phyloP scores from a whole-genome alignment of 192 early-diverging fungal genomes.

The Coemansia furcata region DNA sequence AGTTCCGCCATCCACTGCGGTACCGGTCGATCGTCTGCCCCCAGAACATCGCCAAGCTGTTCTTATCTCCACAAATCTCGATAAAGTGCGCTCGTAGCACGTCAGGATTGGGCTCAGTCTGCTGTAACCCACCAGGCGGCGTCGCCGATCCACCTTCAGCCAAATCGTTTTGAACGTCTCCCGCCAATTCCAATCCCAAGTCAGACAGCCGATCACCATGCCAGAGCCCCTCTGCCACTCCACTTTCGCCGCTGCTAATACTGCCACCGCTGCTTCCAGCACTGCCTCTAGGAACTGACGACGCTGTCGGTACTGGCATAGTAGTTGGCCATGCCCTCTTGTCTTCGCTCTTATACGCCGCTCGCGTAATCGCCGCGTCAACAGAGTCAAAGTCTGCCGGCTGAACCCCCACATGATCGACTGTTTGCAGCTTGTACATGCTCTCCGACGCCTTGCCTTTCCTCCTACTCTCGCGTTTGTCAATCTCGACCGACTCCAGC shows the following conservation, averaged over 20 bases:
- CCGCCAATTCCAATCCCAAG: not conserved
- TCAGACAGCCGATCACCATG: not conserved
- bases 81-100: slow-evolving; percentile 58
- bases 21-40: slow-evolving; percentile 44
- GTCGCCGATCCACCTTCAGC: slow-evolving; percentile 18
- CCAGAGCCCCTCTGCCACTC: not conserved
- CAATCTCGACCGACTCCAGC: not conserved
- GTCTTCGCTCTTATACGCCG: slow-evolving; percentile 8
- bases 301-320: not conserved
- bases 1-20: slow-evolving; percentile 35
- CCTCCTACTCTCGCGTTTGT: not conserved
- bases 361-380: slow-evolving; percentile 43
- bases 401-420: slow-evolving; percentile 27
- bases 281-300: not conserved
- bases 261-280: not conserved
- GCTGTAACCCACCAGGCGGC: slow-evolving; percentile 21
- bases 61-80: slow-evolving; percentile 60
- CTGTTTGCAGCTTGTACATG: slow-evolving; percentile 18
- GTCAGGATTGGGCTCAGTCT: slow-evolving; percentile 57
- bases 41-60: slow-evolving; percentile 67
- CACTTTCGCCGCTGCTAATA: not conserved
- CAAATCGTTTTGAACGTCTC: not conserved
- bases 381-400: slow-evolving; percentile 44
- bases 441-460: slow-evolving; percentile 12
- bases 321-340: slow-evolving; percentile 2